phyloP scores from a whole-genome alignment of 371 early-diverging fungal species.

The Syncephalis fuscata region DNA sequence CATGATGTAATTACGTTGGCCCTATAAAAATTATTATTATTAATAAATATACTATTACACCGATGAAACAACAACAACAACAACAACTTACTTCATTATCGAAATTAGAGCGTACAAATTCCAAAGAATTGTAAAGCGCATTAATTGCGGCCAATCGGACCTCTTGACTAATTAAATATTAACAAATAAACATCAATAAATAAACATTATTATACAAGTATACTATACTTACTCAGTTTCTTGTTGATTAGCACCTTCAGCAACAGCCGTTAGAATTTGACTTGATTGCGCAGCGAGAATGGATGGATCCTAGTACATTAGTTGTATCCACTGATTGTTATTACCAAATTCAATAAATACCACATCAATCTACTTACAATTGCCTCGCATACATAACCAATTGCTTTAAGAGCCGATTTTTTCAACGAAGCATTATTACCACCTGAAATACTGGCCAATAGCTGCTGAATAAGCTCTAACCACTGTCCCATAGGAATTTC shows the following conservation, averaged over 20 bases:
- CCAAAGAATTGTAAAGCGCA: conserved; percentile 85
- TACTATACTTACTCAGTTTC: conserved; percentile 39
- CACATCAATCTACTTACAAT: conserved; percentile 11
- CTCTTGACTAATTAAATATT: conserved; percentile 30
- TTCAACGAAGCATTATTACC: conserved; percentile 40
- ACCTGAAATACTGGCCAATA: conserved; percentile 51
- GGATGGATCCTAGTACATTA: conserved; percentile 62
- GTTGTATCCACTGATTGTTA: too few relatives aligned
- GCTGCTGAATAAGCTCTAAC: conserved; percentile 61
- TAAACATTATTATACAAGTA: neutral
- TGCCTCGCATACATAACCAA: conserved; percentile 84
- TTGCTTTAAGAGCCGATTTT: conserved; percentile 63
- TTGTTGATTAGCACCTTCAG: conserved; percentile 80
- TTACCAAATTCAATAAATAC: too few relatives aligned
- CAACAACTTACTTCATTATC: conserved; percentile 29
- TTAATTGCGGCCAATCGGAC: conserved; percentile 76
- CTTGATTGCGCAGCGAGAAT: conserved; percentile 63
- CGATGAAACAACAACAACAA: neutral
- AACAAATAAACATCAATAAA: neutral
- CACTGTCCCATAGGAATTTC: conserved; percentile 75
- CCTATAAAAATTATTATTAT: conserved; percentile 14
- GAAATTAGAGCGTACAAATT: conserved; percentile 85
- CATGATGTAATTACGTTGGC: conserved; percentile 94
- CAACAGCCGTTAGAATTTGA: conserved; percentile 79
- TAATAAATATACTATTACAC: conserved; percentile 5